These are phyloP conservation scores for Aegilops tauschii DNA, from an alignment of 176 grass and related monocot genomes.

Conservation along the genomic window DNA sequence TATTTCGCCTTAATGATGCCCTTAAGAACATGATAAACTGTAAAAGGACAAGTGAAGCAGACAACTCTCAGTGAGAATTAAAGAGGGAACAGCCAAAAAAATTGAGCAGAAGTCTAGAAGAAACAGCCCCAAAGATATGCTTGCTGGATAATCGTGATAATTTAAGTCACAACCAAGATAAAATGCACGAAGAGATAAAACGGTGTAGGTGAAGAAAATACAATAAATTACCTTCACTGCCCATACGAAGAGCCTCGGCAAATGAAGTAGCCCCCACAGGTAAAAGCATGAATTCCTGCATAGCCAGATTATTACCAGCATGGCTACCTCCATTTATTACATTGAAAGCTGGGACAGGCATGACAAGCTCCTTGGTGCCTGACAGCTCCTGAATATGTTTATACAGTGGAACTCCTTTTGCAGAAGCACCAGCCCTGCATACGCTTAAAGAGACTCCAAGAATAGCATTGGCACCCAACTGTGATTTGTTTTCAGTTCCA, in stretches of 20 bases:
- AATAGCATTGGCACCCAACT: conserved; percentile 90
- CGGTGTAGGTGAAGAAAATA: neutral
- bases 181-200: neutral
- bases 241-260: conserved; percentile 80
- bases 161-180: neutral
- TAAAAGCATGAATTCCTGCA: conserved; percentile 99
- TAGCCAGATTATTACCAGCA: conserved; percentile 96
- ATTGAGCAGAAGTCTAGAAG: neutral
- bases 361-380: conserved; percentile 82
- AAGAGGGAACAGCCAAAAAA: conserved; percentile 3
- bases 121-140: neutral
- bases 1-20: conserved; percentile 99
- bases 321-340: conserved; percentile 99
- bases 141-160: neutral
- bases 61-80: conserved; percentile 7
- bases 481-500: conserved; percentile 92
- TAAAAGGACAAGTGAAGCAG: conserved; percentile 5
- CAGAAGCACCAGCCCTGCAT: conserved; percentile 76
- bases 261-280: conserved; percentile 85
- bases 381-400: conserved; percentile 92
- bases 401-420: conserved; percentile 88
- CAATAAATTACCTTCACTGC: conserved; percentile 73
- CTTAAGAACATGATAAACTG: conserved; percentile 91
- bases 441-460: conserved; percentile 97
- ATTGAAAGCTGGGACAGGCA: conserved; percentile 99